Evolutionary conservation across 352 stramenopile species (phyloP), one percentile per base, ranked within the genome.

Genomic region (Phytophthora colocasiae): DNA sequence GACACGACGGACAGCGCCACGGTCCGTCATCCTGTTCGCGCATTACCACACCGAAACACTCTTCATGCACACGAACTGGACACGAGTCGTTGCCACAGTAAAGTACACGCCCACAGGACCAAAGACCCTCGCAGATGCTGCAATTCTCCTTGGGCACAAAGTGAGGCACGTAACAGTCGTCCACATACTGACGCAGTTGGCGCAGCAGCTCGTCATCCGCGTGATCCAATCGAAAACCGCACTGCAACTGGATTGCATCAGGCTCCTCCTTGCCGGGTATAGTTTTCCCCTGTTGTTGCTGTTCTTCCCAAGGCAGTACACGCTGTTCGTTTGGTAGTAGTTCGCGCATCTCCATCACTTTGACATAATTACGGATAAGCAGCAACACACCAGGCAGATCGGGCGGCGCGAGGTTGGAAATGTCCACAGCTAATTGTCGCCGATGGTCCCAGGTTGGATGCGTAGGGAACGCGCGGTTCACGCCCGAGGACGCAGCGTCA

Each of bases 11-110:
- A 63, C 87, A 96, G 44, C 69, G 66, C 87, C 87, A 96, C 9
- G 85, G 81, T 0, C 87, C 87, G 47, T 89, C 69, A 15, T 66
- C 45, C 15, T 69, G 59, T 32, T 83, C 68, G 11, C 85, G 79
- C 27, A 96, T 50, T 19, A 96, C 70, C 32, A 89, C 77, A 22
- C 87, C 87, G 58, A 93, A 96, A 48, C 87, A 96, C 50, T 94
- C 87, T 55, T 96, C 87, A 55, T 96, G 87, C 50, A 96, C 77
- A 46, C 79, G 66, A 6, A 83, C 78, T 14, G 77, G 66, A 41
- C 87, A 96, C 0, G 73, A 58, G 61, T 93, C 84, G 46, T 89
- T 91, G 45, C 77, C 84, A 47, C 87, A 96, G 40, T 73, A 77
- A 40, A 92, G 58, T 2, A 96, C 71, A 22, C 72, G 80, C 0